Conservation (phyloP, 2,329 filamentous ascomycete genomes). For the Akanthomyces lecanii region DNA sequence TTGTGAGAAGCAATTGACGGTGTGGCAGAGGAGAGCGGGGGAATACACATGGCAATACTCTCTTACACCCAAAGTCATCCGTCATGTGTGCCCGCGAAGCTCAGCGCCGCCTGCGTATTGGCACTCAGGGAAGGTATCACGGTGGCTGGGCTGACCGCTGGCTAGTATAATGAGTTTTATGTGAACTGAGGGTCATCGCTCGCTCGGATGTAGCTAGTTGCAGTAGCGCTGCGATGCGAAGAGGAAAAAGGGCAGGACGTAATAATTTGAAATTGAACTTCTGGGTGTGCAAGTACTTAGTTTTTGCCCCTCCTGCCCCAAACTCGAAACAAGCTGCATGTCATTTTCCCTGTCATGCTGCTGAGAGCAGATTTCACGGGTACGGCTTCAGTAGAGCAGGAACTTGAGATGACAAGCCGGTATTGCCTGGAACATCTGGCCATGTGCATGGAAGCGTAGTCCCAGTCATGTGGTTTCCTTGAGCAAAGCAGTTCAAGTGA, state of each 20-base stretch:
- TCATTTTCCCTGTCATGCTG: slow-evolving; percentile 1
- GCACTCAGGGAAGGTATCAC: background rate
- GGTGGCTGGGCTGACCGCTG: background rate
- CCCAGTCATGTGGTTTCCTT: background rate
- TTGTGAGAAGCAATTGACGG: background rate
- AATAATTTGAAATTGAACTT: background rate
- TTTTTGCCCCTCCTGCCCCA: slow-evolving; percentile 2
- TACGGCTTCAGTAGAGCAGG: too few species aligned
- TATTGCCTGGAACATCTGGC: background rate
- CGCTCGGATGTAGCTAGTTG: background rate
- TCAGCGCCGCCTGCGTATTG: background rate
- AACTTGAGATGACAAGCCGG: background rate
- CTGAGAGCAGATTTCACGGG: background rate
- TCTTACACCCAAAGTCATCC: background rate
- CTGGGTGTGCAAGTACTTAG: background rate
- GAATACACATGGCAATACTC: background rate
- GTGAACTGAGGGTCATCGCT: background rate
- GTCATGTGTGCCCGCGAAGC: background rate
- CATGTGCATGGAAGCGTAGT: background rate
- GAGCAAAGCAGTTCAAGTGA: too few species aligned
- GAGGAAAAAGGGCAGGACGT: background rate
- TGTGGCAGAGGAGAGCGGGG: background rate
- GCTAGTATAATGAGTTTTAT: background rate
- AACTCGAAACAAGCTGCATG: slow-evolving; percentile 12
- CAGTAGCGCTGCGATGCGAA: background rate